Evolutionary conservation across 257 asterid genomes (phyloP).

Genomic region (Solanum ossicruentum): DNA sequence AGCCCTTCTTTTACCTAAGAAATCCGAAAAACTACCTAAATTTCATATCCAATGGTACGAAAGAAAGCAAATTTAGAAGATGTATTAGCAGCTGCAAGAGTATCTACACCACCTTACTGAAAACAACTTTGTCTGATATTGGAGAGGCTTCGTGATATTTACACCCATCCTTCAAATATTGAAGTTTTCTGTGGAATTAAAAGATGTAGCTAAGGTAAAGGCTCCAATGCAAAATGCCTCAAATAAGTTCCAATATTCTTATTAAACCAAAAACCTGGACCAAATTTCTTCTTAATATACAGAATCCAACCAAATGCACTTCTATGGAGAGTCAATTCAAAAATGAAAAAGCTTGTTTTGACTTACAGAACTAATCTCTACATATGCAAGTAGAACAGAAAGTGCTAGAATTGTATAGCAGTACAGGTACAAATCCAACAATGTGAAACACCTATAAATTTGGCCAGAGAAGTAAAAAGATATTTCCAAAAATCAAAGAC

Average conservation of each 20-base stretch:
- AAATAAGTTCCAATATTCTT: neutral
- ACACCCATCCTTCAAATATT: slow-evolving; percentile 53
- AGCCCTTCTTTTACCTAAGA: slow-evolving; percentile 79
- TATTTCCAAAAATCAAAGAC: neutral
- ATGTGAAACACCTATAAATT: neutral
- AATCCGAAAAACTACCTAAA: neutral
- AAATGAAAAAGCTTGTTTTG: neutral
- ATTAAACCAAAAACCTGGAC: neutral
- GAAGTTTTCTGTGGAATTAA: slow-evolving; percentile 52
- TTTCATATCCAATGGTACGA: neutral
- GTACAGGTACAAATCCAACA: neutral
- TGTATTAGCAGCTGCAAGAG: neutral
- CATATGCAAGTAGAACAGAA: neutral
- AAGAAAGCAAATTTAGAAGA: neutral
- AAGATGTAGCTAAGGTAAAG: neutral
- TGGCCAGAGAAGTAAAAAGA: neutral
- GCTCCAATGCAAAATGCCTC: neutral
- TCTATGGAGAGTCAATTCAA: neutral
- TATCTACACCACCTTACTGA: slow-evolving; percentile 57
- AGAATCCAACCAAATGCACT: neutral
- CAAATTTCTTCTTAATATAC: neutral
- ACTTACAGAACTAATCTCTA: neutral
- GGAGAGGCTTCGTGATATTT: slow-evolving; percentile 71
- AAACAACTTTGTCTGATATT: slow-evolving; percentile 69
- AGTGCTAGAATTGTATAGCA: neutral